phyloP scores from a whole-genome alignment of 1,284 basidiomycete species.

The Singerocomus inundabilis region DNA sequence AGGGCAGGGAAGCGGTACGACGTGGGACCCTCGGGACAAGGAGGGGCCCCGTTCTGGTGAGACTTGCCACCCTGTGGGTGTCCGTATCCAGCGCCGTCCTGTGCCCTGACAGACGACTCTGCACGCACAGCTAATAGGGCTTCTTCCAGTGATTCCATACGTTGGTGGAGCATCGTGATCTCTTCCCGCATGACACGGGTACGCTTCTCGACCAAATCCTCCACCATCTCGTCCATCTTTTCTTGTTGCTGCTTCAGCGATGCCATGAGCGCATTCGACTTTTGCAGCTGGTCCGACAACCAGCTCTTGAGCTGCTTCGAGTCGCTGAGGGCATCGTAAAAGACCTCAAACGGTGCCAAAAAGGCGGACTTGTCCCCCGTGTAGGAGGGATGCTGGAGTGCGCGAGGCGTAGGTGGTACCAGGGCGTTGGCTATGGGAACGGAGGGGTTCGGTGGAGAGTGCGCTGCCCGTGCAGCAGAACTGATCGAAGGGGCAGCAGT shows the following conservation, averaged over 20 bases:
- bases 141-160: constrained; percentile 59
- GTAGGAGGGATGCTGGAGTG: constrained; percentile 57
- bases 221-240: constrained; percentile 55
- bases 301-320: constrained; percentile 70
- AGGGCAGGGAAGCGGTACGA: constrained; percentile 28
- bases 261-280: constrained; percentile 52
- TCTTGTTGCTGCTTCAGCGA: constrained; percentile 55
- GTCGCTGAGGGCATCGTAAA: constrained; percentile 76
- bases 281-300: constrained; percentile 68
- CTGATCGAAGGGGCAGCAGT: constrained; percentile 23
- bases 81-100: constrained; percentile 24
- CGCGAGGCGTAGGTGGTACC: constrained; percentile 64
- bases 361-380: constrained; percentile 68
- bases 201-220: constrained; percentile 55
- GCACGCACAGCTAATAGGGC: constrained; percentile 42
- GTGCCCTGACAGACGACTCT: constrained; percentile 30
- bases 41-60: constrained; percentile 26
- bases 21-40: constrained; percentile 21
- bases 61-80: constrained; percentile 22
- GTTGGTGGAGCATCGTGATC: constrained; percentile 50
- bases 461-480: constrained; percentile 28
- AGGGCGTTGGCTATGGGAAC: constrained; percentile 60
- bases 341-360: constrained; percentile 71
- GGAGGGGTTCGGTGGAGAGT: constrained; percentile 51
- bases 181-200: constrained; percentile 56